These are phyloP conservation scores for Helminthosporium solani DNA, from an alignment of 2,329 filamentous ascomycete genomes.

Conservation along the genomic window DNA sequence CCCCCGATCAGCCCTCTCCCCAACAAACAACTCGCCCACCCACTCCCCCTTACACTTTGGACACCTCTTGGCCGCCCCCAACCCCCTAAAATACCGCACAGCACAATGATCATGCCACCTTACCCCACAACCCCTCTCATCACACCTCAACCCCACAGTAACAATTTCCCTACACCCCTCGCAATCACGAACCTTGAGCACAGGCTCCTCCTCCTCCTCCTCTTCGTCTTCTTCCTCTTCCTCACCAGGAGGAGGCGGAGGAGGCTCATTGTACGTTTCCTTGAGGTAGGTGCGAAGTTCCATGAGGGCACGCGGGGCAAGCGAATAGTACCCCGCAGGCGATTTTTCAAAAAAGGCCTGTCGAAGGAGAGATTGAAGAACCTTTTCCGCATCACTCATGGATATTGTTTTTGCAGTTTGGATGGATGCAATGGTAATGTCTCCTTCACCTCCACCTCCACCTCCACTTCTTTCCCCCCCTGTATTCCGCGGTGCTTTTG, in stretches of 20 bases:
- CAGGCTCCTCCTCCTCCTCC: conserved; percentile 49
- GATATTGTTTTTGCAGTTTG: conserved; percentile 62
- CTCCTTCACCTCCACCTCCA: conserved; percentile 29
- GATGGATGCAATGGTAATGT: too few species aligned
- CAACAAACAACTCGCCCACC: conserved; percentile 54
- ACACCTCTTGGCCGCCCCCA: conserved; percentile 23
- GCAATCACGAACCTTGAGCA: conserved; percentile 77
- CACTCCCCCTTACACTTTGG: conserved; percentile 35
- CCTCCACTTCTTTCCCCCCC: conserved; percentile 22
- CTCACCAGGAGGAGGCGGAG: too few species aligned
- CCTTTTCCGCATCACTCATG: conserved; percentile 72
- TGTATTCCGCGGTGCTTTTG: conserved; percentile 42
- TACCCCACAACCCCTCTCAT: conserved; percentile 29
- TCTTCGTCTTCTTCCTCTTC: too few species aligned
- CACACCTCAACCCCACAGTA: conserved; percentile 57
- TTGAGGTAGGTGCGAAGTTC: conserved; percentile 82
- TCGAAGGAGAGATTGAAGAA: conserved; percentile 68
- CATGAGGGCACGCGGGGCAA: conserved; percentile 76
- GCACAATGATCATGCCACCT: conserved; percentile 40
- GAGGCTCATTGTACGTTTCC: conserved; percentile 83
- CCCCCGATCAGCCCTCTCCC: conserved; percentile 30
- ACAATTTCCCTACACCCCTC: conserved; percentile 87
- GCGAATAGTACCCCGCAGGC: conserved; percentile 67
- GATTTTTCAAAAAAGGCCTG: conserved; percentile 87
- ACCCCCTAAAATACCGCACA: conserved; percentile 29